Percentiles rank a stretch among this genome's conserved stretches.
Evolutionary conservation across 441 rosid genomes (phyloP).

Genomic region (Euphorbia corollata): DNA sequence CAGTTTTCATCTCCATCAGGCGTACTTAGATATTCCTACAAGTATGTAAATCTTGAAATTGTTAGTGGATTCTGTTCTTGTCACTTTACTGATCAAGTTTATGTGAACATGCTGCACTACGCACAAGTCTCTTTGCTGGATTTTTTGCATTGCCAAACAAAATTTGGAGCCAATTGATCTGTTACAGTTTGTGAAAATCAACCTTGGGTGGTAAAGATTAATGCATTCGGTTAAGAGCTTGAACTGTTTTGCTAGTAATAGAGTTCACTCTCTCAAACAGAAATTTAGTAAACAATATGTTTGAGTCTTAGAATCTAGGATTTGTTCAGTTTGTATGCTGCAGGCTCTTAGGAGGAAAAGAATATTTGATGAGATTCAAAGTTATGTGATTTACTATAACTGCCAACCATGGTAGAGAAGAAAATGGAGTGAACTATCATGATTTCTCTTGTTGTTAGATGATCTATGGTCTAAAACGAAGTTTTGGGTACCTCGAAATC

Average conservation of each 20-base stretch:
- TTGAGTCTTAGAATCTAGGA: slow-evolving; percentile 5
- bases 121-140: slow-evolving; percentile 1
- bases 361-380: neutral
- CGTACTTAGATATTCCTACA: slow-evolving; percentile 65
- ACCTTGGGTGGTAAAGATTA: neutral
- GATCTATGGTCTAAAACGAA: neutral
- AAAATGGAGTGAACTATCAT: slow-evolving; percentile 5
- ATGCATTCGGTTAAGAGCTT: neutral
- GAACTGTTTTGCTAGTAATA: neutral
- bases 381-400: neutral
- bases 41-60: slow-evolving; percentile 38
- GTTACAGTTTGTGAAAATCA: neutral
- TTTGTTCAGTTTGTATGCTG: neutral
- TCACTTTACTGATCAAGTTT: neutral
- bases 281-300: neutral
- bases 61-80: neutral
- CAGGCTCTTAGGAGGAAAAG: neutral
- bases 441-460: neutral
- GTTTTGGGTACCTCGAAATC: neutral
- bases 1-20: slow-evolving; percentile 65
- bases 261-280: neutral
- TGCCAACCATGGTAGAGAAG: neutral
- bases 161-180: neutral
- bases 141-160: neutral
- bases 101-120: neutral